Evolutionary conservation across 129 eudicot genomes (phyloP), one percentile per base, ranked within the genome.

Genomic region (Oenanthe sinensis): DNA sequence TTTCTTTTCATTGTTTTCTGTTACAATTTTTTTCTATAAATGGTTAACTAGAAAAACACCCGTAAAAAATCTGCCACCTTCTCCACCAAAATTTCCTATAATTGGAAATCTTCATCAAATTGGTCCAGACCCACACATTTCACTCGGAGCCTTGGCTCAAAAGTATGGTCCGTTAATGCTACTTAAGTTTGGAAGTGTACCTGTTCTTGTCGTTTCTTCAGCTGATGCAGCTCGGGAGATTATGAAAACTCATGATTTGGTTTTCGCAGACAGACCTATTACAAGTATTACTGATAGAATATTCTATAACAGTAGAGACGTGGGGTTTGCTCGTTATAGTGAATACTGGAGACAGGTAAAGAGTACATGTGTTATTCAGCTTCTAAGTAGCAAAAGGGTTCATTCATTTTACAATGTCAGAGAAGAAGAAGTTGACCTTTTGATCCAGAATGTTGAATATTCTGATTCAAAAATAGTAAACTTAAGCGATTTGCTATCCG

Each of bases 181-280:
- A 19, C 71, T 86, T 30, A 80, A 87, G 67, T 17, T 84, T 1
- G 90, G 88, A 24, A 79, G 58, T 49, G n/a, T 16, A 33, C 90
- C 87, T 5, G 50, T 42, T 1, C 81, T 84, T 24, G 48, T 87
- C 5, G 82, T 74, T 62, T 81, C 91, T 0, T 85, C 89, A 0
- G 82, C 85, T 8, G 81, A 40, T 7, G 77, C 74, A 11, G 91
- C 91, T 16, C 37, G 60, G 4, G 83, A 83, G 14, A 74, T 88
- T 74, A 65, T 88, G 74, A 88, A 85, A 79, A 85, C 86, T 13
- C 85, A 84, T 73, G 90, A 84, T 48, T 10, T 84, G 90, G 84
- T 48, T 10, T 84, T 85, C 54, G 37, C 85, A 1, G 55, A 60
- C 77, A 55, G 85, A 36, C 85, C 85, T 4, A 43, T 11, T 10